A percentile compares a stretch with the other conserved stretches of the same genome.
phyloP scores from a whole-genome alignment of 352 stramenopile species.

The Aphanomyces astaci region DNA sequence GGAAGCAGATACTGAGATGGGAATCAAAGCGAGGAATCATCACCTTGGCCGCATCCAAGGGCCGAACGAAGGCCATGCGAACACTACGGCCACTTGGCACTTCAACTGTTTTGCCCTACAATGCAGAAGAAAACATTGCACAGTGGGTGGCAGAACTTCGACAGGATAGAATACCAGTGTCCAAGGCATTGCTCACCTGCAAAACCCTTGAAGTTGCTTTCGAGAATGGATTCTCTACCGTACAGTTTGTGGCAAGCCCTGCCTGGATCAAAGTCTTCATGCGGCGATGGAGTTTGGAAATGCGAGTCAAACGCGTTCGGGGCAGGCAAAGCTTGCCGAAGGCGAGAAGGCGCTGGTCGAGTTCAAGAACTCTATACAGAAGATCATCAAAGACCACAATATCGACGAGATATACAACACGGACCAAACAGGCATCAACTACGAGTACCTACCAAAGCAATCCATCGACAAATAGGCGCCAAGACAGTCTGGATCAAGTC shows the following conservation, averaged over 20 bases:
- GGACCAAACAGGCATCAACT: constrained; percentile 25
- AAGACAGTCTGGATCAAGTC: constrained; percentile 28
- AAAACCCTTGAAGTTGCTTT: background rate
- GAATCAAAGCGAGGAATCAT: background rate
- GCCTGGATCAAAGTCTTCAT: background rate
- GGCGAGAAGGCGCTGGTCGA: background rate
- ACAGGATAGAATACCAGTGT: too few relatives aligned
- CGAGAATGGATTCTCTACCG: background rate
- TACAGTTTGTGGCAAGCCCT: background rate
- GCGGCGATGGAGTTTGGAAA: background rate
- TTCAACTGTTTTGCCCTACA: background rate
- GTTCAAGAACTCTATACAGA: background rate
- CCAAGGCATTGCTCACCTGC: background rate
- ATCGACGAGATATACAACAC: constrained; percentile 19
- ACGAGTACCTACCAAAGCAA: constrained; percentile 25
- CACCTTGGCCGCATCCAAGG: background rate
- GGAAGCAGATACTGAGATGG: background rate
- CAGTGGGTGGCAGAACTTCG: background rate
- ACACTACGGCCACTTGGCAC: background rate
- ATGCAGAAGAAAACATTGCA: background rate
- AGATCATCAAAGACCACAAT: background rate
- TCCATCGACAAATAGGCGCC: constrained; percentile 17
- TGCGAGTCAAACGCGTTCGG: constrained; percentile 18
- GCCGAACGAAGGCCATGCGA: background rate
- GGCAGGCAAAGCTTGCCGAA: constrained; percentile 12